Conservation (phyloP, 2,329 filamentous ascomycete genomes). For the Pestalotiopsis sp. region DNA sequence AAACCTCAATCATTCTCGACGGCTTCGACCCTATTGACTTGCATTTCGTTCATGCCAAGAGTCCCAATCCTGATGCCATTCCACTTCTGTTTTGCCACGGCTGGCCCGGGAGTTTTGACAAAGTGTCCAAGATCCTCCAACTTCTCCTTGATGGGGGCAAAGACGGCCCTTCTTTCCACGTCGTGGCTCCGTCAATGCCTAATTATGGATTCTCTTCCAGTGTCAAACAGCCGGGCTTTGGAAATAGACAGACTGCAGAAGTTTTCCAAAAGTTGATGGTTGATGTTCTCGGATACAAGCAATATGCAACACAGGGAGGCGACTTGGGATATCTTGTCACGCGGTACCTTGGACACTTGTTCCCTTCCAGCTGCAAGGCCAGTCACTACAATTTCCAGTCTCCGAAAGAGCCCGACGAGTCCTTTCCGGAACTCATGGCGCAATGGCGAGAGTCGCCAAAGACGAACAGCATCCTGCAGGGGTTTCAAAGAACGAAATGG, state of each 20-base stretch:
- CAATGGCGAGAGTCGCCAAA: conserved; percentile 36
- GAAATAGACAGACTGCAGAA: conserved; percentile 60
- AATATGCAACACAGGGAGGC: conserved; percentile 62
- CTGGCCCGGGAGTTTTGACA: conserved; percentile 62
- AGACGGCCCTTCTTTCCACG: conserved; percentile 43
- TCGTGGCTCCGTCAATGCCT: conserved; percentile 50
- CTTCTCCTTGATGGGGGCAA: conserved; percentile 27
- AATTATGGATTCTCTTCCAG: conserved; percentile 46
- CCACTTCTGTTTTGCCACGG: conserved; percentile 32
- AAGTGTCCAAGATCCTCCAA: conserved; percentile 57
- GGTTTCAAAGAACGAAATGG: conserved; percentile 52
- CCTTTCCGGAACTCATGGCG: conserved; percentile 9
- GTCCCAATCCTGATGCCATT: conserved; percentile 43
- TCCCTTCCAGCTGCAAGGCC: conserved; percentile 64
- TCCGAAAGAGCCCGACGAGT: conserved; percentile 4
- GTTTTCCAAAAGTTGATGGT: conserved; percentile 63
- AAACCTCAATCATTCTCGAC: conserved; percentile 52
- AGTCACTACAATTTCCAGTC: conserved; percentile 37
- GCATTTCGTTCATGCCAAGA: conserved; percentile 63
- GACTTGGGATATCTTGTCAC: conserved; percentile 72
- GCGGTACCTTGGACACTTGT: conserved; percentile 59
- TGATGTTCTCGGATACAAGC: conserved; percentile 54
- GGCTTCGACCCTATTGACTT: conserved; percentile 62
- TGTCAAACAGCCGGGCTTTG: conserved; percentile 52
- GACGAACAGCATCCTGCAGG: conserved; percentile 46